phyloP scores from a whole-genome alignment of 768 basidiomycete species.

The Melanogaster broomeanus region DNA sequence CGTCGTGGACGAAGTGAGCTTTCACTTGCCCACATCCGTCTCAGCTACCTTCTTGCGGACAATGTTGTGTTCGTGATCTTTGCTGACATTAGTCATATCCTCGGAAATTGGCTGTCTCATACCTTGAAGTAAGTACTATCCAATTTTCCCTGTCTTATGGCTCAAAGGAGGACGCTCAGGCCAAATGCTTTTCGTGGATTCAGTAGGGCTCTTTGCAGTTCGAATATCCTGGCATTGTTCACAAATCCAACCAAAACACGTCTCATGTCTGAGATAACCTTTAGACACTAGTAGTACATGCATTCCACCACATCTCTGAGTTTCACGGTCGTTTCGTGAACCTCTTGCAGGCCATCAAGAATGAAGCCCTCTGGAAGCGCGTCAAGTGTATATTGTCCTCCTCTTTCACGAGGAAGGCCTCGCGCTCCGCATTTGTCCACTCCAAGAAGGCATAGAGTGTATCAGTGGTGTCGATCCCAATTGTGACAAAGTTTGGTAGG shows the following conservation, averaged over 20 bases:
- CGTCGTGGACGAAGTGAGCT: too few relatives aligned
- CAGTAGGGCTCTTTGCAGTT: constrained; percentile 53
- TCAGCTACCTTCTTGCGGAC: constrained; percentile 90
- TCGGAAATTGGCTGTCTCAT: constrained; percentile 95
- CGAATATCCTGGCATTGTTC: constrained; percentile 1
- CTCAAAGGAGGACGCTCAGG: constrained; percentile 87
- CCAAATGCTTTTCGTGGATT: constrained; percentile 99
- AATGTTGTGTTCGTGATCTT: constrained; percentile 96
- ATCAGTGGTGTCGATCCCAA: not conserved
- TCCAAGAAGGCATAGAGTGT: not conserved
- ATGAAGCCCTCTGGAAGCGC: not conserved
- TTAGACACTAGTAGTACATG: too few relatives aligned
- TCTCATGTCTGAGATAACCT: constrained; percentile 99
- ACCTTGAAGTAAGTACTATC: constrained; percentile 95
- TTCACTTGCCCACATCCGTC: constrained; percentile 10
- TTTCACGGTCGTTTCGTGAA: too few relatives aligned
- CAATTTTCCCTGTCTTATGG: constrained; percentile 94
- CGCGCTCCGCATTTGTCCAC: not conserved
- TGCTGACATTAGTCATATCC: constrained; percentile 97
- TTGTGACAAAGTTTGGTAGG: not conserved
- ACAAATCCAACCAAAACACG: constrained; percentile 63
- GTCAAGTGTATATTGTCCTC: not conserved
- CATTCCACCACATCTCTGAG: too few relatives aligned
- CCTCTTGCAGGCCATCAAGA: not conserved
- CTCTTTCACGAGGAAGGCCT: not conserved